A percentile compares a stretch with the other conserved stretches of the same genome.
Evolutionary conservation across 306 rosid species (phyloP).

Genomic region (Prinsepia uniflora): DNA sequence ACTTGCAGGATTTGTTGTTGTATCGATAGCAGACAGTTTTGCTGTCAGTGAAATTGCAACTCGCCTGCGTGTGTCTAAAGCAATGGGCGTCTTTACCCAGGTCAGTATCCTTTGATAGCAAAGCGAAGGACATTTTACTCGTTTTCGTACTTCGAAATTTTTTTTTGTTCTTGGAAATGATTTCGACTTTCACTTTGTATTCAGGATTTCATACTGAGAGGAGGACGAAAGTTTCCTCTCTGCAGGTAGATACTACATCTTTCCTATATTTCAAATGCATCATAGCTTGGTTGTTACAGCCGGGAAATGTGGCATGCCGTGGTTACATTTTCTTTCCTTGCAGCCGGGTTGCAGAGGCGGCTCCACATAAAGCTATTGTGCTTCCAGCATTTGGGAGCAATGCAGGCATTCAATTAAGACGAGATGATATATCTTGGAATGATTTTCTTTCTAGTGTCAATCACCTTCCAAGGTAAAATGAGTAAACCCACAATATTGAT

Average conservation of each 20-base stretch:
- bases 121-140: not conserved
- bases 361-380: constrained; percentile 59
- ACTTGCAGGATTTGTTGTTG: constrained; percentile 75
- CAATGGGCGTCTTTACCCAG: constrained; percentile 84
- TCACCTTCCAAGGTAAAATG: constrained; percentile 43
- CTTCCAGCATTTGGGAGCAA: constrained; percentile 63
- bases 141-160: not conserved
- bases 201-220: constrained; percentile 91
- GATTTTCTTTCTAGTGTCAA: constrained; percentile 52
- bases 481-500: not conserved
- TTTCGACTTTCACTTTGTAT: constrained; percentile 22
- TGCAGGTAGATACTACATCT: constrained; percentile 55
- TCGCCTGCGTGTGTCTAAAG: constrained; percentile 68
- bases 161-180: constrained; percentile 9
- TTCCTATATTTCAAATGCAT: not conserved
- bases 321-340: constrained; percentile 29
- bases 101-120: constrained; percentile 26
- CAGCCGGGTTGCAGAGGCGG: constrained; percentile 75
- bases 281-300: not conserved
- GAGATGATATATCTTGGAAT: constrained; percentile 62
- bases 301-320: not conserved
- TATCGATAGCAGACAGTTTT: constrained; percentile 92
- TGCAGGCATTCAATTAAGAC: constrained; percentile 50
- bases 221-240: constrained; percentile 70
- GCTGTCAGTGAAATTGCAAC: constrained; percentile 70